Base-by-base conservation (phyloP, 345 rosid genomes). In the Sonneratia alba region DNA sequence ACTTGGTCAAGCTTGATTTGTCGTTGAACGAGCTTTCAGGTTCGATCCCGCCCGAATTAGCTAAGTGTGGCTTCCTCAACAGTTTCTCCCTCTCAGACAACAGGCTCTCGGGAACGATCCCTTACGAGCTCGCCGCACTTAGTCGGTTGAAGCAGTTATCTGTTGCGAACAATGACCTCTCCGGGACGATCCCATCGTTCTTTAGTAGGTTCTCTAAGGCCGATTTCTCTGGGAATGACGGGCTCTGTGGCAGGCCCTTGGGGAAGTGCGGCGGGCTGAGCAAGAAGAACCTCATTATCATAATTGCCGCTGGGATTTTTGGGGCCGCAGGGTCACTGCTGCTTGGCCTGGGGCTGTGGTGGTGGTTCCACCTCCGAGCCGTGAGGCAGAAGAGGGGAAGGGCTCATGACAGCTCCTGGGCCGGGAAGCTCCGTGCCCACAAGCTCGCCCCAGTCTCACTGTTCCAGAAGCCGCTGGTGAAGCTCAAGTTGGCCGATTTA, bases 401-500 rank as follows among this genome's bases (percentile, higher is more conserved):
- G 15, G 51, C 51, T 62, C 89, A 81, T 66, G 95, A 79, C 76
- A 63, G 81, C 70, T 40, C 71, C 24, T 93, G 94, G 84, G 84
- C 84, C 0, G 82, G 81, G 74, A 88, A 80, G 70, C 81, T 93
- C 77, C 84, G 86, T 66, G 77, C 87, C 70, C 77, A 89, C 68
- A 91, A 74, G 86, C 89, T 86, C 27, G 79, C 74, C 80, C 96
- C 88, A 51, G 98, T 94, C 62, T 80, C 91, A 21, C 77, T 94
- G 84, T 94, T 94, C 79, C 97, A 94, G 48, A 89, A 94, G 79
- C 98, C 97, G 13, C 81, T 94, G 61, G 94, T 91, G 61, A 91
- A 91, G 76, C 81, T 94, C 59, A 91, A 83, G 74, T 76, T 94
- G 72, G 93, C 87, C 9, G 96, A 91, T 83, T 75, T 94, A 73